A percentile compares a stretch with the other conserved stretches of the same genome.
phyloP scores from a whole-genome alignment of 768 basidiomycete species.

The Hygrophorus pudorinus region DNA sequence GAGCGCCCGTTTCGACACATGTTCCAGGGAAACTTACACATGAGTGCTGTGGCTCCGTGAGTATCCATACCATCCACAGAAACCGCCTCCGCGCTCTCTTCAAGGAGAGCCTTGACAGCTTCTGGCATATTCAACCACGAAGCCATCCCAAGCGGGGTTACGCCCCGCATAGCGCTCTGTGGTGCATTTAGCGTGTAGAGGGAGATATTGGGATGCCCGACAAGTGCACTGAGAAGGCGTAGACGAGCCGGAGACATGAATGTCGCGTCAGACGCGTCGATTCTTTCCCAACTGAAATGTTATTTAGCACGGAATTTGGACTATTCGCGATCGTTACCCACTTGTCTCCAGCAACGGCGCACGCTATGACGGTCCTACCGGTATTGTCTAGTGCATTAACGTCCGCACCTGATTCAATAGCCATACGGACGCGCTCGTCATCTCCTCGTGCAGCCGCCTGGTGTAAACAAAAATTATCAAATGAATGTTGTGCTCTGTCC shows the following conservation, averaged over 20 bases:
- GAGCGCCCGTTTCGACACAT: slow-evolving; percentile 6
- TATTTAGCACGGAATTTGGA: background rate
- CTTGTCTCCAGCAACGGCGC: slow-evolving; percentile 66
- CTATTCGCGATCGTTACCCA: slow-evolving; percentile 22
- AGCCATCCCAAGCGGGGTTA: slow-evolving; percentile 69
- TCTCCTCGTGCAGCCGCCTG: slow-evolving; percentile 49
- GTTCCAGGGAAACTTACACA: slow-evolving; percentile 49
- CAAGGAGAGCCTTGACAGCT: slow-evolving; percentile 54
- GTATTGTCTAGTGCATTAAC: slow-evolving; percentile 53
- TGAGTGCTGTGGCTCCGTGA: slow-evolving; percentile 70
- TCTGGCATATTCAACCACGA: slow-evolving; percentile 64
- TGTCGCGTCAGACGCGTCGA: slow-evolving; percentile 64
- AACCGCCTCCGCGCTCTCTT: slow-evolving; percentile 49
- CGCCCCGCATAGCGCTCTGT: slow-evolving; percentile 57
- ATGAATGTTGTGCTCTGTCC: slow-evolving; percentile 19
- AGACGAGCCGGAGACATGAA: slow-evolving; percentile 51
- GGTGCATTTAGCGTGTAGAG: slow-evolving; percentile 69
- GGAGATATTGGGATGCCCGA: slow-evolving; percentile 47
- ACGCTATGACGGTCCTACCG: slow-evolving; percentile 57
- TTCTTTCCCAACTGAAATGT: slow-evolving; percentile 44
- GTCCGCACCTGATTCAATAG: slow-evolving; percentile 53
- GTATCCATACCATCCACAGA: slow-evolving; percentile 67
- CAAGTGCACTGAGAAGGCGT: slow-evolving; percentile 43
- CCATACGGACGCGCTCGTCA: slow-evolving; percentile 39
- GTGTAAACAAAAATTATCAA: slow-evolving; percentile 29